A percentile compares a stretch with the other conserved stretches of the same genome.
phyloP scores from a whole-genome alignment of 345 rosid species.

The Euclidium syriacum region DNA sequence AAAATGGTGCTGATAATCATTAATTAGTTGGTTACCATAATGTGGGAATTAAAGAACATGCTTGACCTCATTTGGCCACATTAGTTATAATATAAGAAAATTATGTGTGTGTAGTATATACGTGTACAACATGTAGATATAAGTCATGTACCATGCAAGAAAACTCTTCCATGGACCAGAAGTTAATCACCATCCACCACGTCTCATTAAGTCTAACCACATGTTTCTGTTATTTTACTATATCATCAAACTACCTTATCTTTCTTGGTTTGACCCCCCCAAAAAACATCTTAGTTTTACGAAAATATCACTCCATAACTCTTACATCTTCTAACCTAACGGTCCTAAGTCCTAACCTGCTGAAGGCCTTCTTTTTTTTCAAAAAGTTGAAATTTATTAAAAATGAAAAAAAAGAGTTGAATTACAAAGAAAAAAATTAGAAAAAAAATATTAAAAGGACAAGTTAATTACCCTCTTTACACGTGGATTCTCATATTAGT shows the following conservation, averaged over 20 bases:
- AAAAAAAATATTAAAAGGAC: too few relatives aligned
- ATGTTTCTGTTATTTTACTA: constrained; percentile 6
- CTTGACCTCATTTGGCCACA: constrained; percentile 7
- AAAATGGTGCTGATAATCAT: neutral
- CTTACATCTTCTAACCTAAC: neutral
- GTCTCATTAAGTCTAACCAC: constrained; percentile 27
- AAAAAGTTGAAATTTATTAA: too few relatives aligned
- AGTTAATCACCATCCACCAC: constrained; percentile 27
- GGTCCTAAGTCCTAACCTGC: too few relatives aligned
- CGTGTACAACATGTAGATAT: constrained; percentile 11
- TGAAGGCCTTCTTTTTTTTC: too few relatives aligned
- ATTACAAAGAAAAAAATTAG: too few relatives aligned
- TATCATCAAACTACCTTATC: constrained; percentile 15
- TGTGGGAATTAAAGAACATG: constrained; percentile 25
- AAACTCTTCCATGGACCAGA: constrained; percentile 23
- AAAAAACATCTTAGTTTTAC: neutral
- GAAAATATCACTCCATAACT: neutral
- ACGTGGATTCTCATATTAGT: too few relatives aligned
- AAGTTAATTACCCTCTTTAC: too few relatives aligned
- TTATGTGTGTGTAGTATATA: neutral
- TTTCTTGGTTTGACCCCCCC: neutral
- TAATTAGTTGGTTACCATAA: constrained; percentile 19
- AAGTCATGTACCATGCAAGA: constrained; percentile 29
- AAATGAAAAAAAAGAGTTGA: too few relatives aligned
- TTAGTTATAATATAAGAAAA: neutral